These are phyloP conservation scores for Trifolium repens DNA, from an alignment of 306 rosid species.

Conservation along the genomic window DNA sequence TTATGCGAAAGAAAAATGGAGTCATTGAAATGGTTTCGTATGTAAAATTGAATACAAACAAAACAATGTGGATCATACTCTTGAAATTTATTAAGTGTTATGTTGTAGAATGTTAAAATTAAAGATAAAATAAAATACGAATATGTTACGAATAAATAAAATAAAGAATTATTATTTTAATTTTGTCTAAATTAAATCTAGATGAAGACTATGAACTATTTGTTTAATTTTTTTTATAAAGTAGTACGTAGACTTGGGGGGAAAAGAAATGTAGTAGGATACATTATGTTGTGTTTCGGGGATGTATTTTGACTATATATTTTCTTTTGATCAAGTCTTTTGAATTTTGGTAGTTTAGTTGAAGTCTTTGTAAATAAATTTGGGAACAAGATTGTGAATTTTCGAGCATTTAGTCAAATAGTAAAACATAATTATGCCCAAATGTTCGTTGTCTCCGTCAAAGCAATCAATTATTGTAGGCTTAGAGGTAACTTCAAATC, in stretches of 20 bases:
- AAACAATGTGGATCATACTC: too few species aligned
- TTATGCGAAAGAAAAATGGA: too few species aligned
- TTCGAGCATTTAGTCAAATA: slow-evolving; percentile 23
- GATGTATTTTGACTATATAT: slow-evolving; percentile 15
- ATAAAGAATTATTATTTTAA: too few species aligned
- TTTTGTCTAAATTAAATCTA: not conserved
- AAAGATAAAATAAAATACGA: too few species aligned
- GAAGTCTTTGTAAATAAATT: slow-evolving; percentile 12
- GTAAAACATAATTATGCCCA: slow-evolving; percentile 31
- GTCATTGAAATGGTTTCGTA: too few species aligned
- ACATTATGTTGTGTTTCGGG: slow-evolving; percentile 21
- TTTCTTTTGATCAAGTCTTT: slow-evolving; percentile 32
- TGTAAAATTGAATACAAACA: too few species aligned
- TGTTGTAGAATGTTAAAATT: too few species aligned
- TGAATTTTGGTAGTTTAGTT: slow-evolving; percentile 27
- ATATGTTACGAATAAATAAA: too few species aligned
- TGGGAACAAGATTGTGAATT: slow-evolving; percentile 37
- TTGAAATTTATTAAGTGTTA: too few species aligned
- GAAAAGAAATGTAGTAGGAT: slow-evolving; percentile 8
- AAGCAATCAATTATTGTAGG: not conserved
- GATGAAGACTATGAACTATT: not conserved
- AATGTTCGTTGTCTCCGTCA: slow-evolving; percentile 24
- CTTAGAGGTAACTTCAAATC: too few species aligned
- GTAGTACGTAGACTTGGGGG: not conserved
- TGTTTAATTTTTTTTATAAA: not conserved